phyloP scores from a whole-genome alignment of 164 flowering plant genomes.

The Dillenia turbinata region DNA sequence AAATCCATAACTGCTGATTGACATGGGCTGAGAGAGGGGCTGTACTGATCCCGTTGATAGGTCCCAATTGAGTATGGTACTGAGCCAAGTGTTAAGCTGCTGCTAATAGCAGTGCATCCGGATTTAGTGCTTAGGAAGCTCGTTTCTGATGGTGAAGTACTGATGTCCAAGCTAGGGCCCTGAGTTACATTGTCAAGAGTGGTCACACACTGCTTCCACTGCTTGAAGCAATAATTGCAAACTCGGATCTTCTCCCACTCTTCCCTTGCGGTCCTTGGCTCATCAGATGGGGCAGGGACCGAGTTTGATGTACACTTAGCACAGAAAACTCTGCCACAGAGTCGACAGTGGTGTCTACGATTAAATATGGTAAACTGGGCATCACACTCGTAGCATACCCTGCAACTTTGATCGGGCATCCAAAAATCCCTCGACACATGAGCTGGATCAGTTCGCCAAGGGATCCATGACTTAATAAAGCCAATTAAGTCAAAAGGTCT shows the following conservation, averaged over 20 bases:
- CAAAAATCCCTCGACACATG: slow-evolving; percentile 90
- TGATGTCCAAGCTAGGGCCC: slow-evolving; percentile 35
- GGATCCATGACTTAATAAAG: slow-evolving; percentile 68
- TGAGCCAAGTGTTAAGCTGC: slow-evolving; percentile 51
- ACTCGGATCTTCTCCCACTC: slow-evolving; percentile 77
- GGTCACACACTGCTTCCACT: slow-evolving; percentile 53
- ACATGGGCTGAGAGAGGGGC: slow-evolving; percentile 36
- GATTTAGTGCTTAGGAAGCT: slow-evolving; percentile 75
- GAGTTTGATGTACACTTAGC: slow-evolving; percentile 83
- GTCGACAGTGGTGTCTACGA: slow-evolving; percentile 91
- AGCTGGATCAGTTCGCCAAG: slow-evolving; percentile 64
- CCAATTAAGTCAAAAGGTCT: slow-evolving; percentile 49
- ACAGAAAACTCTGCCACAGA: slow-evolving; percentile 89
- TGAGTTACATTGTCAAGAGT: slow-evolving; percentile 38
- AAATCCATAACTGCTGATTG: slow-evolving; percentile 39
- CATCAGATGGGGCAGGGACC: slow-evolving; percentile 51
- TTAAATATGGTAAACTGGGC: slow-evolving; percentile 75
- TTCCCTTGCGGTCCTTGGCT: slow-evolving; percentile 31
- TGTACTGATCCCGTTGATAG: slow-evolving; percentile 38
- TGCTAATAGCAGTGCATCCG: slow-evolving; percentile 46
- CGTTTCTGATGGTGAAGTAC: slow-evolving; percentile 59
- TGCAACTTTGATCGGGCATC: slow-evolving; percentile 98
- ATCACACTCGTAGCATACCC: slow-evolving; percentile 96
- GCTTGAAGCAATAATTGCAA: slow-evolving; percentile 84
- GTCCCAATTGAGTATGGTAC: slow-evolving; percentile 47